phyloP scores from a whole-genome alignment of 495 filamentous ascomycete genomes.

The Darksidea phi region DNA sequence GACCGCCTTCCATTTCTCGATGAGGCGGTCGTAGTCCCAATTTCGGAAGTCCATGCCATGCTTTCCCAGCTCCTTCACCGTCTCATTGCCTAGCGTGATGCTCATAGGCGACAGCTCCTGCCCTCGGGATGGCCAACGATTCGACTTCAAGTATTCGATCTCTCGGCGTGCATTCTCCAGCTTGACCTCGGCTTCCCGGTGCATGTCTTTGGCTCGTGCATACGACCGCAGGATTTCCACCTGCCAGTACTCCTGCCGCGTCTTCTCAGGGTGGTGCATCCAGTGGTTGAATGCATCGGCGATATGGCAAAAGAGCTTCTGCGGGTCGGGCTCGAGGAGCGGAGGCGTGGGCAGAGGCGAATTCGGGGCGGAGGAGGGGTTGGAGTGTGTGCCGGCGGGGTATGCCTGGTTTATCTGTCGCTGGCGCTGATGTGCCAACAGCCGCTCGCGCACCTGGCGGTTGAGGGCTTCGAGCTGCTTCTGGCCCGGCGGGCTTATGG shows the following conservation, averaged over 20 bases:
- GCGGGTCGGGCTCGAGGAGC: constrained; percentile 42
- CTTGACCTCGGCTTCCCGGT: constrained; percentile 59
- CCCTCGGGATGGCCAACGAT: constrained; percentile 62
- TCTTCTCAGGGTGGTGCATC: constrained; percentile 56
- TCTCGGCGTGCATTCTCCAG: constrained; percentile 67
- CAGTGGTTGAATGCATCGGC: constrained; percentile 69
- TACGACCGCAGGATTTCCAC: constrained; percentile 75
- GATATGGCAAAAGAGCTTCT: constrained; percentile 66
- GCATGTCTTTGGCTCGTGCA: constrained; percentile 63
- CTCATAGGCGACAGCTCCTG: constrained; percentile 54
- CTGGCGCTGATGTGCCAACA: constrained; percentile 28
- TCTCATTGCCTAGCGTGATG: constrained; percentile 55
- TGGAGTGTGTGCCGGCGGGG: constrained; percentile 31
- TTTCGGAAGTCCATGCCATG: constrained; percentile 38
- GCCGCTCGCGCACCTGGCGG: constrained; percentile 56
- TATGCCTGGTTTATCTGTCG: constrained; percentile 59
- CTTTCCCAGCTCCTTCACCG: constrained; percentile 30
- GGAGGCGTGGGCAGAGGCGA: constrained; percentile 34
- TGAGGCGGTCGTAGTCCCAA: constrained; percentile 58
- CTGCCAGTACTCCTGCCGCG: constrained; percentile 67
- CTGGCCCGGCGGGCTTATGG: constrained; percentile 65
- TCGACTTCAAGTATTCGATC: constrained; percentile 65
- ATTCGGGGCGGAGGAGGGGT: constrained; percentile 7
- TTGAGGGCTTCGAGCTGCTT: constrained; percentile 70
- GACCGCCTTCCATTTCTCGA: constrained; percentile 59